Conservation (phyloP, 257 asterid genomes). For the Scutellaria barbata region DNA sequence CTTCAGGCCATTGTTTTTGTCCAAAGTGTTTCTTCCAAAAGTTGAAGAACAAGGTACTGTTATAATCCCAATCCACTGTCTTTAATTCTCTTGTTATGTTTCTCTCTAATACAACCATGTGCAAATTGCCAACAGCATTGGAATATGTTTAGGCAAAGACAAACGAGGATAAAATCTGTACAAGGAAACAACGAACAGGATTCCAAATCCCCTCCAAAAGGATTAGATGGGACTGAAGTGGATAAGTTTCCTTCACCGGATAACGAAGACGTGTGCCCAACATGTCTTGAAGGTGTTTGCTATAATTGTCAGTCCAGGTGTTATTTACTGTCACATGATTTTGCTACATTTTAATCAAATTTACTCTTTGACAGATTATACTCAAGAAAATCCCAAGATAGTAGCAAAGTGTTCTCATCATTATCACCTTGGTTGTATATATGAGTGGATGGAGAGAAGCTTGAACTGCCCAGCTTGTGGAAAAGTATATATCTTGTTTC, state of each 20-base stretch:
- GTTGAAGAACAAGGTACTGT: slow-evolving; percentile 47
- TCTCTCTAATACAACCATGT: not conserved
- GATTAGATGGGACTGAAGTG: not conserved
- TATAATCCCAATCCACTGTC: not conserved
- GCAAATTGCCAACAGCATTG: slow-evolving; percentile 36
- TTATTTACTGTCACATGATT: not conserved
- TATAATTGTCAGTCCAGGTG: not conserved
- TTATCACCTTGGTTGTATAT: slow-evolving; percentile 72
- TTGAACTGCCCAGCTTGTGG: slow-evolving; percentile 61
- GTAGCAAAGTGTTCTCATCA: slow-evolving; percentile 58
- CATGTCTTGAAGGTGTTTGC: slow-evolving; percentile 68
- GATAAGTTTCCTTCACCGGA: slow-evolving; percentile 33
- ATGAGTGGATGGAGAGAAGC: slow-evolving; percentile 79
- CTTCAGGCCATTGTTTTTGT: slow-evolving; percentile 37
- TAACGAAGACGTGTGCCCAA: slow-evolving; percentile 62
- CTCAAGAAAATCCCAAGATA: slow-evolving; percentile 63
- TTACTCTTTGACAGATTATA: slow-evolving; percentile 47
- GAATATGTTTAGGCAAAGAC: slow-evolving; percentile 29
- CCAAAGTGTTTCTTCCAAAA: slow-evolving; percentile 41
- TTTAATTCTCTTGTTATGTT: not conserved
- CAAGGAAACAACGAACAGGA: slow-evolving; percentile 10
- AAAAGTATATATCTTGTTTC: slow-evolving; percentile 33
- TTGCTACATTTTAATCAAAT: not conserved
- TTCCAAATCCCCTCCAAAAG: slow-evolving; percentile 33
- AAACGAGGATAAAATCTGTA: not conserved